Conservation (phyloP, 169 alveolate genomes). For the Eimeria necatrix region DNA sequence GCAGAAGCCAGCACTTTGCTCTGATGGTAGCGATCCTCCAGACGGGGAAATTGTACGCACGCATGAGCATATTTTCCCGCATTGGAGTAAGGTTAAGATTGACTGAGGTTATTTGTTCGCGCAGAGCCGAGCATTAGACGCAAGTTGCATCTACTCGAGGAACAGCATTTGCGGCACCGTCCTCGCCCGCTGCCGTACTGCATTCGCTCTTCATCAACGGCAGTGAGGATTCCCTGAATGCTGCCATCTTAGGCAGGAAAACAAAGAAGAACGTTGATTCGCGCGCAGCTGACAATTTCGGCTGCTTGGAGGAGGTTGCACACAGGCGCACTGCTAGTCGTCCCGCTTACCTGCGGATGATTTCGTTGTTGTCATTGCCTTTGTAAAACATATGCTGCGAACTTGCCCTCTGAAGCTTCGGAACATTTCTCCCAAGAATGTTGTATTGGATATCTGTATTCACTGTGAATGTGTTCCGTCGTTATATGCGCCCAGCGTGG, state of each 20-base stretch:
- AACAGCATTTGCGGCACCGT: slow-evolving; percentile 71
- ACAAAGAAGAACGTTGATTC: not conserved
- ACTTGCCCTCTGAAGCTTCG: too few relatives aligned
- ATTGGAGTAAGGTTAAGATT: slow-evolving; percentile 41
- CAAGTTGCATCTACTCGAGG: slow-evolving; percentile 73
- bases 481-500: too few relatives aligned
- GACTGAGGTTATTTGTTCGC: slow-evolving; percentile 9
- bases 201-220: slow-evolving; percentile 36
- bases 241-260: not conserved
- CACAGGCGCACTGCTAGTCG: not conserved
- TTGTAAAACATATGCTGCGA: too few relatives aligned
- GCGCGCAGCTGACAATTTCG: not conserved
- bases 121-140: slow-evolving; percentile 66
- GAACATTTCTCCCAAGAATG: too few relatives aligned
- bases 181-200: slow-evolving; percentile 71
- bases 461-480: too few relatives aligned
- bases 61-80: slow-evolving; percentile 69
- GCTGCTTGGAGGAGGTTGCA: slow-evolving; percentile 20
- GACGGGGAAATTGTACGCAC: slow-evolving; percentile 51
- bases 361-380: too few relatives aligned
- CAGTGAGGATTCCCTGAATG: slow-evolving; percentile 31
- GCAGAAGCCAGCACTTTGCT: slow-evolving; percentile 78
- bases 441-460: too few relatives aligned
- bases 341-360: too few relatives aligned
- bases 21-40: slow-evolving; percentile 72